These are phyloP conservation scores for Yamadazyma mexicana DNA, from an alignment of 1,139 yeast genomes.

Conservation along the genomic window DNA sequence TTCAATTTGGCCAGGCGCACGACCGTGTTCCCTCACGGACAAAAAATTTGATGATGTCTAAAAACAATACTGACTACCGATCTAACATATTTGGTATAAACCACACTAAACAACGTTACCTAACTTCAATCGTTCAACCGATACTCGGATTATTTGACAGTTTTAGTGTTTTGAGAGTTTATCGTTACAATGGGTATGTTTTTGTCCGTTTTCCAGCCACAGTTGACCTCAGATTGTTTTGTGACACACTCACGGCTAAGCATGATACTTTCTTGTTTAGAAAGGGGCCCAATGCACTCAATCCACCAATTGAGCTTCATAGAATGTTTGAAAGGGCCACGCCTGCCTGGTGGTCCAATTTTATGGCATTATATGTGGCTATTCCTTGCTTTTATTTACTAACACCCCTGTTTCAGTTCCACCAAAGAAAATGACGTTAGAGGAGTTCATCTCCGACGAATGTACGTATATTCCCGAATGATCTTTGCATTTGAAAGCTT, in stretches of 20 bases:
- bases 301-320: no score
- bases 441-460: conserved; percentile 53
- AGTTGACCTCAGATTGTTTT: no score
- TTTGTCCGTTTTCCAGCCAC: no score
- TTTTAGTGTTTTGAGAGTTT: not conserved
- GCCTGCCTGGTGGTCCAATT: no score
- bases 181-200: conserved; percentile 1
- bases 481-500: not conserved
- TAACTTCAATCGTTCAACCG: not conserved
- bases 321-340: no score
- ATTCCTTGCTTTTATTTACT: conserved; percentile 7
- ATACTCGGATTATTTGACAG: not conserved
- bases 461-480: conserved; percentile 35
- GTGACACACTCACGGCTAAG: no score
- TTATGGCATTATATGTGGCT: no score
- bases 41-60: conserved; percentile 2
- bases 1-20: no score
- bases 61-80: not conserved
- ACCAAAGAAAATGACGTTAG: conserved; percentile 51
- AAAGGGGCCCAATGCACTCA: no score
- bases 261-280: no score
- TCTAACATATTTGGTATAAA: not conserved
- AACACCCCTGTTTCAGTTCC: conserved; percentile 23
- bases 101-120: not conserved
- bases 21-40: conserved; percentile 1